Base-by-base conservation (phyloP, 2,329 filamentous ascomycete genomes). In the Botrytis medusae region DNA sequence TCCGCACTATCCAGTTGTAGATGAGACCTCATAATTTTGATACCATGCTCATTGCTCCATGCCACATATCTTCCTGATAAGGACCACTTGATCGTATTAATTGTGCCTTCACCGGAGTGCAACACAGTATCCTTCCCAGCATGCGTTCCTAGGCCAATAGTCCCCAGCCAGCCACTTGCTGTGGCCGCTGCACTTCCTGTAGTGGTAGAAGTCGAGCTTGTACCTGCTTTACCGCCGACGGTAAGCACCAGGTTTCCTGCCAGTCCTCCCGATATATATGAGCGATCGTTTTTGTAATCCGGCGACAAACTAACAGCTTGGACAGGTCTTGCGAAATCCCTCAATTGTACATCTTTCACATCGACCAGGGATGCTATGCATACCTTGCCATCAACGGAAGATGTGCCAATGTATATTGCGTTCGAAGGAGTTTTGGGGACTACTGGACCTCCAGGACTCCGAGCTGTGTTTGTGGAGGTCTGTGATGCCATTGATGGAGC, bases 1-100 rank as follows among this genome's bases (percentile, higher is more conserved):
- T 97, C 92, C 20, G 87, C 87, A 75, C 86, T 90, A 9, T 97
- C 93, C 8, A 98, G 86, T 77, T 95, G 90, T 32, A 97, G 81
- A 80, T 96, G 93, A 7, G 94, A 94, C 54, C 96, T 90, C 95
- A 98, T 98, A 74, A 99, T 96, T 82, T 98, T 98, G 81, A 98
- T 97, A 6, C 96, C 96, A 79, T 97, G 92, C 82, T 99, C 96
- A 79, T 98, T 99, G 59, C 97, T 87, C 96, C 96, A 99, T 0
- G 91, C 93, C 1, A 98, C 92, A 79, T 95, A 98, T 83, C 92
- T 96, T 0, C 96, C 95, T 0, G 94, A 95, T 59, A 95, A 82
- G 0, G 95, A 98, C 94, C 95, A 99, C 82, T 97, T 95, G 80
- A 99, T 96, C 5, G 91, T 92, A 81, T 90, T 95, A 76, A 99